phyloP scores from a whole-genome alignment of 108 stramenopile species.

The Schizochytrium sp. region DNA sequence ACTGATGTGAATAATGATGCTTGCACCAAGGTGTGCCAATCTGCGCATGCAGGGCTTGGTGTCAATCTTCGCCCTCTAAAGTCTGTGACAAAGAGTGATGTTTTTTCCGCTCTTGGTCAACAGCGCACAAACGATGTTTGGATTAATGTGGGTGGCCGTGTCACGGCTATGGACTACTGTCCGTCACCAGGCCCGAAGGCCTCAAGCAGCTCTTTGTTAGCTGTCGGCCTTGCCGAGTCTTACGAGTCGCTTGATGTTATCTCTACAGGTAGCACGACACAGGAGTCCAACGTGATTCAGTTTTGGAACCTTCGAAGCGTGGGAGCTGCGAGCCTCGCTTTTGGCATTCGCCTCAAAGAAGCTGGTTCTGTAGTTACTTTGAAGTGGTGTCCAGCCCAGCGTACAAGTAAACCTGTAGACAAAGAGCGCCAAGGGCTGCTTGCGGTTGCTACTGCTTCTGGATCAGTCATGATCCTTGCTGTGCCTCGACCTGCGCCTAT shows the following conservation, averaged over 20 bases:
- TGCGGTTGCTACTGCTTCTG: neutral
- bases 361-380: neutral
- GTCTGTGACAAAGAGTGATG: neutral
- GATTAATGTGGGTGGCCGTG: conserved; percentile 11
- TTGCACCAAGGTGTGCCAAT: neutral
- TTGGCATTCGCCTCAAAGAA: neutral
- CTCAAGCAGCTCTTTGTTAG: neutral
- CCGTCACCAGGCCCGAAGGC: neutral
- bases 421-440: neutral
- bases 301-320: neutral
- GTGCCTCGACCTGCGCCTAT: neutral
- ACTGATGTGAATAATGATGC: neutral
- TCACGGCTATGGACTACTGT: conserved; percentile 18
- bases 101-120: neutral
- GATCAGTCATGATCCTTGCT: neutral
- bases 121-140: conserved; percentile 9
- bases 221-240: neutral
- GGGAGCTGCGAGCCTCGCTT: neutral
- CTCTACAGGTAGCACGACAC: neutral
- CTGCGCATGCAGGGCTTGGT: neutral
- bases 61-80: neutral
- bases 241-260: conserved; percentile 21
- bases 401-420: neutral
- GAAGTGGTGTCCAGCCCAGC: neutral
- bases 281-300: neutral